A percentile compares a stretch with the other conserved stretches of the same genome.
Conservation (phyloP, 306 rosid genomes). For the Quercus engelmannii region DNA sequence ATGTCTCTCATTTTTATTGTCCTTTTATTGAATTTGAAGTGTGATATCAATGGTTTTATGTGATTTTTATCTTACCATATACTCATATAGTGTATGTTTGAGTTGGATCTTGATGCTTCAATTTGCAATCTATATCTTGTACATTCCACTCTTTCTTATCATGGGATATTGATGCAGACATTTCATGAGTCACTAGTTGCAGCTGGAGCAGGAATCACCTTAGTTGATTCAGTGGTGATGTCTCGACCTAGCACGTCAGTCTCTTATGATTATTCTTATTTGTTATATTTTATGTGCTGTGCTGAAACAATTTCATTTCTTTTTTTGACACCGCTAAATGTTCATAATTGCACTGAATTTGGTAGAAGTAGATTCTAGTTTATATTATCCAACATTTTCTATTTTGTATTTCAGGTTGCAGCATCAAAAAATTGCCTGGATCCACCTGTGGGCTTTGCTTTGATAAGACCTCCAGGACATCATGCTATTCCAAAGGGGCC, state of each 20-base stretch:
- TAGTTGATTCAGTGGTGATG: slow-evolving; percentile 94
- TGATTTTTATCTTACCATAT: not conserved
- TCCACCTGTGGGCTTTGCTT: slow-evolving; percentile 85
- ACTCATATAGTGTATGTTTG: not conserved
- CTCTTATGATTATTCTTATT: slow-evolving; percentile 40
- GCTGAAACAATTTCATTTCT: too few relatives aligned
- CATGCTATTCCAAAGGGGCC: slow-evolving; percentile 92
- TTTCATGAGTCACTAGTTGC: slow-evolving; percentile 76
- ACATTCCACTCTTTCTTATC: slow-evolving; percentile 23
- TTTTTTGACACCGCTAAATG: too few relatives aligned
- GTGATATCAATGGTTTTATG: not conserved
- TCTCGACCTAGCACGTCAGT: slow-evolving; percentile 53
- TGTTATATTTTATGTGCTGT: not conserved
- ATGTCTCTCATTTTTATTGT: not conserved
- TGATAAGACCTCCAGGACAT: slow-evolving; percentile 98
- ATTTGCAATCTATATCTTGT: not conserved
- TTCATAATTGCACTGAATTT: too few relatives aligned
- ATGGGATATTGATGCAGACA: slow-evolving; percentile 68
- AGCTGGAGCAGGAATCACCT: slow-evolving; percentile 85
- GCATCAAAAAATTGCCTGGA: slow-evolving; percentile 52
- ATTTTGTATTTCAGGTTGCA: slow-evolving; percentile 50
- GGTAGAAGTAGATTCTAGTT: too few relatives aligned
- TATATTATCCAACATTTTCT: not conserved
- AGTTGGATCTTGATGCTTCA: not conserved
- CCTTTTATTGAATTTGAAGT: not conserved